Evolutionary conservation across 495 filamentous ascomycete genomes (phyloP).

Genomic region (Annulohypoxylon maeteangense): DNA sequence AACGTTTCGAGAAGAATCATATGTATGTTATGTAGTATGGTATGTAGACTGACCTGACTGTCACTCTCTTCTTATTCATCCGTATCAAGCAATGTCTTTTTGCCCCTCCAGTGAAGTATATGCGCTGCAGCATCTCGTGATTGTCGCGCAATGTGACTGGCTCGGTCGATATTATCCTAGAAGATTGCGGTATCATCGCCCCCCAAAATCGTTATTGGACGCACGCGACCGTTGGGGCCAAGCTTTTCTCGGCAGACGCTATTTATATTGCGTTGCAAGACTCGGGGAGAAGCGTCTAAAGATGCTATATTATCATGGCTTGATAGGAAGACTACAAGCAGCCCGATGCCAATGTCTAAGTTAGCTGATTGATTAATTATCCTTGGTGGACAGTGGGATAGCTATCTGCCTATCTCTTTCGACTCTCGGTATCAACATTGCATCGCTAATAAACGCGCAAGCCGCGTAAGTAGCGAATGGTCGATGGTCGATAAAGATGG

Average conservation of each 20-base stretch:
- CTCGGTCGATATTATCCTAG: constrained; percentile 42
- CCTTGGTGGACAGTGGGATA: not conserved
- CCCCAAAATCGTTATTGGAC: constrained; percentile 30
- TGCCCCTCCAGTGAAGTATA: constrained; percentile 22
- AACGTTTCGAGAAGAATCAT: constrained; percentile 31
- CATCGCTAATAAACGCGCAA: constrained; percentile 39
- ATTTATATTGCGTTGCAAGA: constrained; percentile 30
- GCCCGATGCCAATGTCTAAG: not conserved
- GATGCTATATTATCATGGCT: constrained; percentile 17
- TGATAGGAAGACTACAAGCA: constrained; percentile 28
- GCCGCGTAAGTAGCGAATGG: constrained; percentile 30
- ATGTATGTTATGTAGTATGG: not conserved
- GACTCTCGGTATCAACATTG: constrained; percentile 12
- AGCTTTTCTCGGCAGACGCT: constrained; percentile 42
- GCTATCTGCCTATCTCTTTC: constrained; percentile 35
- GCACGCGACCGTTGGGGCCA: constrained; percentile 42
- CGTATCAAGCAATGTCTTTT: constrained; percentile 31
- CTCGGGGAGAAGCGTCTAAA: not conserved
- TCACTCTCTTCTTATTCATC: constrained; percentile 21
- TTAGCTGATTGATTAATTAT: constrained; percentile 35
- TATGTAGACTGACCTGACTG: not conserved
- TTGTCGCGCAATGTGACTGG: constrained; percentile 44
- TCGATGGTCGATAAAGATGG: constrained; percentile 20
- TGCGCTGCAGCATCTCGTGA: constrained; percentile 35
- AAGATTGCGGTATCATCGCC: constrained; percentile 39